Evolutionary conservation across 495 filamentous ascomycete genomes (phyloP), one percentile per base, ranked within the genome.

Genomic region (Parachaetomium inaequale): DNA sequence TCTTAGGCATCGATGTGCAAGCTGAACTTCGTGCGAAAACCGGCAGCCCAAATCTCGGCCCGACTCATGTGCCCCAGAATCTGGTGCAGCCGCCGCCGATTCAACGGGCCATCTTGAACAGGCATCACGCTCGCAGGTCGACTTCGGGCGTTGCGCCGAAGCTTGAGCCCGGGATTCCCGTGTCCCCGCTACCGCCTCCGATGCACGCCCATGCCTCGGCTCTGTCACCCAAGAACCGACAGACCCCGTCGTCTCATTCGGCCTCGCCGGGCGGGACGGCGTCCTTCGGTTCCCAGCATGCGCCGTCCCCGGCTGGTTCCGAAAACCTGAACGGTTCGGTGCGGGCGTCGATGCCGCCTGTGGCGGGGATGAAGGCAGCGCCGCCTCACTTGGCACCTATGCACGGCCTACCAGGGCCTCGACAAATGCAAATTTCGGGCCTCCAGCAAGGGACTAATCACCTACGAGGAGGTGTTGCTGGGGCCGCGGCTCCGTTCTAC

Each of bases 1-100:
- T 40, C 31, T 1, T 57, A 96, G 92, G 94, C 63, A 96, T 98
- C 74, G 94, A 98, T 80, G 94, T 98, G 23, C 92, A 98, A 76
- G 90, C 93, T 49, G 94, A 98, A 75, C 82, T 98, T 63, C 87
- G 88, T 50, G 84, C 92, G 66, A 96, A 96, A 78, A 91, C 89
- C 25, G 89, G 85, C 64, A 89, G 89, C 70, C 86, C 88, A 61
- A 83, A 84, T 66, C 78, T 88, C 63, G 84, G 77, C 66, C 88
- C 79, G 71, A 87, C 80, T 62, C 82, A 81, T 68, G 77, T 79
- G 75, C 85, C 78, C 66, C 84, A 79, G 76, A 87, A 81, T 66
- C 81, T 82, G 77, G 83, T 80, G 68, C 87, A 84, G 74, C 83
- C 87, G 34, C 82, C 85, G 50, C 83, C 88, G 32, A 81, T 91